Evolutionary conservation across 2,329 filamentous ascomycete species (phyloP).

Genomic region (Blastomyces emzantsi): DNA sequence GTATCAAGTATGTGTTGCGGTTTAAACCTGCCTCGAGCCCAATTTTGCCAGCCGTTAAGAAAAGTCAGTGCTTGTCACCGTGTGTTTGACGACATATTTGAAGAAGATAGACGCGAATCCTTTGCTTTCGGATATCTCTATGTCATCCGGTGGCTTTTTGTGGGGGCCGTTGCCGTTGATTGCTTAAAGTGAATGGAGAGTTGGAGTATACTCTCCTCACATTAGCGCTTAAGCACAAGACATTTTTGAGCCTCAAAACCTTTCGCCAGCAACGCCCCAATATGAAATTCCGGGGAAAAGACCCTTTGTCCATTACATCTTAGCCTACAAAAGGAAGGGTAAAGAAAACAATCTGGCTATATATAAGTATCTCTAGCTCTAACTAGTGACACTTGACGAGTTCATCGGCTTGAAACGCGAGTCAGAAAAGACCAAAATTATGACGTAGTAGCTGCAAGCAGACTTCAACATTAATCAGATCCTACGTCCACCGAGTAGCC

Average conservation of each 20-base stretch:
- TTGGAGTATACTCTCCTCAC: no score
- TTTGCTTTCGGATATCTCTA: background rate
- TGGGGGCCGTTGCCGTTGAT: background rate
- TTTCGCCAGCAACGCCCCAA: background rate
- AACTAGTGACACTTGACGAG: background rate
- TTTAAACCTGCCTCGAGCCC: background rate
- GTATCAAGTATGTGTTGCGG: no score
- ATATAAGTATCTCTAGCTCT: background rate
- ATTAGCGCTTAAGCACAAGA: no score
- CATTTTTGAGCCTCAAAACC: background rate
- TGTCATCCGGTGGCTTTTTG: background rate
- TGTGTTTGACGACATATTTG: background rate
- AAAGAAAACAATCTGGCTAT: background rate
- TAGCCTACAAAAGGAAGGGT: background rate
- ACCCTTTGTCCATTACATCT: background rate
- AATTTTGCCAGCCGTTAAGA: background rate
- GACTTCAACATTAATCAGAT: background rate
- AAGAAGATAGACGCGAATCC: background rate
- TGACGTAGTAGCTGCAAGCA: background rate
- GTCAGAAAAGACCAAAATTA: background rate
- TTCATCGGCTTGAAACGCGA: background rate
- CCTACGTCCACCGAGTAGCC: background rate
- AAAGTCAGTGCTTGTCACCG: background rate
- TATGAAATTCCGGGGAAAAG: background rate
- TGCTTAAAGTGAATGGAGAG: background rate